phyloP scores from a whole-genome alignment of 345 rosid species.

The Anacardium occidentale region DNA sequence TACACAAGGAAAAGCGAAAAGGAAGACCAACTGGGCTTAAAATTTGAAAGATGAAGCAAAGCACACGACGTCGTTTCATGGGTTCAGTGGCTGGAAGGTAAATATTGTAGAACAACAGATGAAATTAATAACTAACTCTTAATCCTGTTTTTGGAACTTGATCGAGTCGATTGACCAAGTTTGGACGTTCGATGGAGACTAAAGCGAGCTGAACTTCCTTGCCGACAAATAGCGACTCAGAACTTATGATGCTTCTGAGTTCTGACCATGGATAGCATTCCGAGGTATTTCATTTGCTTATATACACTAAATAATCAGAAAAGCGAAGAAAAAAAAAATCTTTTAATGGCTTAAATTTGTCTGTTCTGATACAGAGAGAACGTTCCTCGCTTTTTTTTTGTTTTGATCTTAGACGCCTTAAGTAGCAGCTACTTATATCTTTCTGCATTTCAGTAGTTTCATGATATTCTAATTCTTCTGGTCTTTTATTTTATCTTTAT shows the following conservation, averaged over 20 bases:
- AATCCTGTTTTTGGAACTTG: neutral
- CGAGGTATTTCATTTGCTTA: neutral
- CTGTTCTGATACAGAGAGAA: neutral
- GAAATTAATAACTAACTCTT: neutral
- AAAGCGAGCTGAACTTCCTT: neutral
- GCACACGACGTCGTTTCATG: neutral
- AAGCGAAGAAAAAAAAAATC: neutral
- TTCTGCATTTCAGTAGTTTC: neutral
- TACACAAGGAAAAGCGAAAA: neutral
- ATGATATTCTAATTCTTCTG: neutral
- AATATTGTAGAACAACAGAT: too few species aligned
- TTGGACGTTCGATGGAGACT: neutral
- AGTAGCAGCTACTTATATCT: neutral
- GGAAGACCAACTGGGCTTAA: neutral
- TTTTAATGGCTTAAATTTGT: neutral
- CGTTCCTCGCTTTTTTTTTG: neutral
- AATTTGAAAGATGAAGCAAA: neutral
- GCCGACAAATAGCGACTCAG: neutral
- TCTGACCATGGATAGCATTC: neutral
- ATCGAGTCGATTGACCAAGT: neutral
- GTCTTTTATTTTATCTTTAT: neutral
- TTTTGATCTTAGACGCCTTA: constrained; percentile 11
- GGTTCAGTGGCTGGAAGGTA: too few species aligned
- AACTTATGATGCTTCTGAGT: neutral
- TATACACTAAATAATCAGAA: neutral